phyloP scores from a whole-genome alignment of 179 eudicot species.

The Heliamphora pulchella region DNA sequence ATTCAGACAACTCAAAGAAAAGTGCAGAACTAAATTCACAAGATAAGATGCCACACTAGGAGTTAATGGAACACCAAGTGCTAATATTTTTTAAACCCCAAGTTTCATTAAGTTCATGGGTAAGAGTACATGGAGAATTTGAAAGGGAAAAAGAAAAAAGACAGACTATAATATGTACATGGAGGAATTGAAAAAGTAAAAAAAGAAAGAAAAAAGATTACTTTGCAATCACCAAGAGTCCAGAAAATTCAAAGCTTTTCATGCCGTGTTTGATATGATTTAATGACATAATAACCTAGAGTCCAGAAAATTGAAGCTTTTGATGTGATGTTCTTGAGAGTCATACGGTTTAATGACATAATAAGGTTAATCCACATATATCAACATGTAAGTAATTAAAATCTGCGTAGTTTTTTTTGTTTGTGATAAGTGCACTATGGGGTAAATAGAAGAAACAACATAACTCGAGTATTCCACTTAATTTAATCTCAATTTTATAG shows the following conservation, averaged over 20 bases:
- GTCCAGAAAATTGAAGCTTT: not conserved
- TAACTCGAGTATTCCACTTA: not conserved
- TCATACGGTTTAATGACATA: not conserved
- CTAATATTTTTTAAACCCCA: not conserved
- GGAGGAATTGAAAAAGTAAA: too few species aligned
- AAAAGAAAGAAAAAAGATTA: not conserved
- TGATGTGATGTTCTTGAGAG: slow-evolving; percentile 1
- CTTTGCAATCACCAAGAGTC: not conserved
- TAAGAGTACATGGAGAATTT: not conserved
- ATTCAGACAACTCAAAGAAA: not conserved
- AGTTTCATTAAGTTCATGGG: not conserved
- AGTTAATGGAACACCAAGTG: not conserved
- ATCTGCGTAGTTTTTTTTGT: too few species aligned
- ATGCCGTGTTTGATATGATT: too few species aligned
- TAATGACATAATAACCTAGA: not conserved
- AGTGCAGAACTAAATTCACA: not conserved
- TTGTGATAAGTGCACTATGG: too few species aligned
- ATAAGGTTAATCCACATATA: not conserved
- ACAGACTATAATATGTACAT: too few species aligned
- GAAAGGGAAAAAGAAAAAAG: too few species aligned
- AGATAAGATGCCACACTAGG: not conserved
- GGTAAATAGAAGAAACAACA: not conserved
- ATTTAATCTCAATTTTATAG: not conserved
- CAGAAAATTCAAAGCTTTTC: too few species aligned
- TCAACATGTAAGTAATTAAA: too few species aligned